These are phyloP conservation scores for Penicillium odoratum DNA, from an alignment of 495 filamentous ascomycete genomes.

Conservation along the genomic window DNA sequence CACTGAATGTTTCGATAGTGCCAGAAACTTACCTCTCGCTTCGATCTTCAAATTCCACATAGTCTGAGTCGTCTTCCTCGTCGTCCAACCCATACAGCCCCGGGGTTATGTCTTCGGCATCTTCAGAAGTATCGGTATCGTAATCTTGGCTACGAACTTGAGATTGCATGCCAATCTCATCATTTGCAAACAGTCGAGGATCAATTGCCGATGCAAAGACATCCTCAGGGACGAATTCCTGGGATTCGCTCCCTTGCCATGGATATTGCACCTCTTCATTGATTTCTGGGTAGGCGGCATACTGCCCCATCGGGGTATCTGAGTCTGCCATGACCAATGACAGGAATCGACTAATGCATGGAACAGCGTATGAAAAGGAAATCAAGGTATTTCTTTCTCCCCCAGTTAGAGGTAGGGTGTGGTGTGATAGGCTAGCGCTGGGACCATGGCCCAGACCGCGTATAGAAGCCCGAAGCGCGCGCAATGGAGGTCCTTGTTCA, in stretches of 20 bases:
- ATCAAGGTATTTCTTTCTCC: background rate
- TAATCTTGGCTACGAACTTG: background rate
- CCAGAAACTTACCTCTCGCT: constrained; percentile 37
- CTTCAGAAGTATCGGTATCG: constrained; percentile 15
- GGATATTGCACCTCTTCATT: constrained; percentile 39
- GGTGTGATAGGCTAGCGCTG: constrained; percentile 7
- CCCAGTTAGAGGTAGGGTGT: background rate
- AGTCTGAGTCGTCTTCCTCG: constrained; percentile 28
- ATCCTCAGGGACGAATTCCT: constrained; percentile 17
- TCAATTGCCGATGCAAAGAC: constrained; percentile 37
- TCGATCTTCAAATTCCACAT: constrained; percentile 20
- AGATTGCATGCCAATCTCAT: no score
- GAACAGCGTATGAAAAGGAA: background rate
- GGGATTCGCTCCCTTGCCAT: constrained; percentile 28
- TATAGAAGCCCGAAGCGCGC: constrained; percentile 8
- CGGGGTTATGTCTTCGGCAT: constrained; percentile 4
- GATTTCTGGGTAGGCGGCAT: constrained; percentile 37
- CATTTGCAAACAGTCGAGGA: constrained; percentile 41
- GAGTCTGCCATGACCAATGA: constrained; percentile 19
- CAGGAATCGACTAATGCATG: background rate
- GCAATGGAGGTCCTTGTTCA: constrained; percentile 19
- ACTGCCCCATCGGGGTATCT: constrained; percentile 21
- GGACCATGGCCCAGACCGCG: constrained; percentile 26
- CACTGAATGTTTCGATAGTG: background rate
- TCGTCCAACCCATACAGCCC: constrained; percentile 11